Evolutionary conservation across 1,139 yeast species (phyloP).

Genomic region (Yamadazyma blattariae): DNA sequence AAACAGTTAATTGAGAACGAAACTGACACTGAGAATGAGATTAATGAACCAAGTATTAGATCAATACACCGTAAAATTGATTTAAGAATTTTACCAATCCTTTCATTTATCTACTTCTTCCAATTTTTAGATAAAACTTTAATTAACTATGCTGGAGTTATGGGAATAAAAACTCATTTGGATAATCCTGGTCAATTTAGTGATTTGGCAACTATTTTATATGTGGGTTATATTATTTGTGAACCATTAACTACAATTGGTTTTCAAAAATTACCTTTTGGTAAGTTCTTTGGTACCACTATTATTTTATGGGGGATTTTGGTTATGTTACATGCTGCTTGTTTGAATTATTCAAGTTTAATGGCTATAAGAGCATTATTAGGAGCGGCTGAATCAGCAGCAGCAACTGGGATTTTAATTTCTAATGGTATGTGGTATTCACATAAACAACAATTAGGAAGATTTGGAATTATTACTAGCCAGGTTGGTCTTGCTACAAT

Average conservation of each 20-base stretch:
- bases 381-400: conserved; percentile 41
- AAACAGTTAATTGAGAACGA: conserved; percentile 5
- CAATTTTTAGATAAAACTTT: conserved; percentile 46
- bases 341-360: conserved; percentile 36
- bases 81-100: conserved; percentile 26
- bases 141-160: conserved; percentile 47
- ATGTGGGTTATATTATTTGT: conserved; percentile 45
- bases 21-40: background rate
- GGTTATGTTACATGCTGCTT: conserved; percentile 31
- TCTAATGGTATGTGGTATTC: conserved; percentile 44
- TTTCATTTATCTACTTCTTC: conserved; percentile 39
- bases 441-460: conserved; percentile 33
- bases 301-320: conserved; percentile 43
- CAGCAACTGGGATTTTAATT: conserved; percentile 43
- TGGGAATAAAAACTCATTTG: conserved; percentile 42
- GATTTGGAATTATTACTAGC: conserved; percentile 37
- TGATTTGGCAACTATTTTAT: conserved; percentile 41
- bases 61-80: conserved; percentile 26
- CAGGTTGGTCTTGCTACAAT: conserved; percentile 42
- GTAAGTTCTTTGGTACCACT: conserved; percentile 35
- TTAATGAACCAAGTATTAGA: conserved; percentile 7
- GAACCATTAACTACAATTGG: conserved; percentile 40
- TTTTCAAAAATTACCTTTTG: conserved; percentile 38
- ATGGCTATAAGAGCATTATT: conserved; percentile 41
- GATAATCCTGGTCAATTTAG: conserved; percentile 37